These are phyloP conservation scores for Candida pseudocylindracea DNA, from an alignment of 1,139 yeast genomes.

Conservation along the genomic window DNA sequence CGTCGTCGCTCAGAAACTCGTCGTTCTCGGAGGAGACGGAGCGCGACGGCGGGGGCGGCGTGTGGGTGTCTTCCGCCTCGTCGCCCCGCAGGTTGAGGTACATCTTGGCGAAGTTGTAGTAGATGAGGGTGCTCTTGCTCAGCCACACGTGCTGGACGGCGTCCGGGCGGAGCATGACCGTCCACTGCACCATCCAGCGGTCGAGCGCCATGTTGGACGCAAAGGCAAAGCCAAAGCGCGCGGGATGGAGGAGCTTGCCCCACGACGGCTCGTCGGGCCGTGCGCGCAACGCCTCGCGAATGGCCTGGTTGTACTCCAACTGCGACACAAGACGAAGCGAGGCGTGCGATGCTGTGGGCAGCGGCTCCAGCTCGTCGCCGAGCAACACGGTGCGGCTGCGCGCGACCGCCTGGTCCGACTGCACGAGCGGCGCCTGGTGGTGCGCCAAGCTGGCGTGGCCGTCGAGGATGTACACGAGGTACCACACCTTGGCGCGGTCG, in stretches of 20 bases:
- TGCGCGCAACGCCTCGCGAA: slow-evolving; percentile 26
- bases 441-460: slow-evolving; percentile 48
- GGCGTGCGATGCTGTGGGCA: slow-evolving; percentile 2
- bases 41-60: not conserved
- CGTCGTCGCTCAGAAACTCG: slow-evolving; percentile 16
- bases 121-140: slow-evolving; percentile 44
- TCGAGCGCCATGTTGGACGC: slow-evolving; percentile 44
- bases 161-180: slow-evolving; percentile 41
- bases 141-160: slow-evolving; percentile 46
- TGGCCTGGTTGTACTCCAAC: slow-evolving; percentile 50
- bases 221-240: slow-evolving; percentile 45
- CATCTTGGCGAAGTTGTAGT: slow-evolving; percentile 58
- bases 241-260: slow-evolving; percentile 32
- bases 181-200: slow-evolving; percentile 71
- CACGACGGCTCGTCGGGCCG: no score
- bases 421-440: slow-evolving; percentile 32
- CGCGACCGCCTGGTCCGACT: slow-evolving; percentile 20
- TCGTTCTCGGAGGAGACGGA: slow-evolving; percentile 8
- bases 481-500: slow-evolving; percentile 40
- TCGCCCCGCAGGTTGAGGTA: slow-evolving; percentile 26
- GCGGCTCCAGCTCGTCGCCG: slow-evolving; percentile 1
- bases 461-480: slow-evolving; percentile 40
- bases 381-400: slow-evolving; percentile 17
- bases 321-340: slow-evolving; percentile 46
- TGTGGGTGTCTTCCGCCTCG: slow-evolving; percentile 1